These are phyloP conservation scores for Cystobasidium ongulense DNA, from an alignment of 768 basidiomycete species.

Conservation along the genomic window DNA sequence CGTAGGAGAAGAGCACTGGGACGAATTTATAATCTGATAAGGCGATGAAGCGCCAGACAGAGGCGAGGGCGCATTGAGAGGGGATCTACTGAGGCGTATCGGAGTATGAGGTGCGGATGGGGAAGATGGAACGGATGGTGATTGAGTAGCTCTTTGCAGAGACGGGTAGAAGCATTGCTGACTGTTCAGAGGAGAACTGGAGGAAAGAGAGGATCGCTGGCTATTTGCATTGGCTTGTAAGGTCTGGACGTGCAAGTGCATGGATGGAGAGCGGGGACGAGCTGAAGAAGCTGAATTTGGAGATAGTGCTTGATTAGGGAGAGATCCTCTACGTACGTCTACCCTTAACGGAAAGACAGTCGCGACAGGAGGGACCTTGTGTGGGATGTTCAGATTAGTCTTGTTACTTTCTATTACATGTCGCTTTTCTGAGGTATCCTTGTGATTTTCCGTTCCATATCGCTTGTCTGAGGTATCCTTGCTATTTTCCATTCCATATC, in stretches of 20 bases:
- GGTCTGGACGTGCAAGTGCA: background rate
- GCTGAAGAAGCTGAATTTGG: background rate
- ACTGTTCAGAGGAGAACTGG: too few relatives aligned
- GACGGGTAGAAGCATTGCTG: too few relatives aligned
- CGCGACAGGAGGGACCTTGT: background rate
- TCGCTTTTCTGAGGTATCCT: background rate
- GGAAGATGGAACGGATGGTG: background rate
- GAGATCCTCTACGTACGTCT: background rate
- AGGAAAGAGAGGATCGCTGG: too few relatives aligned
- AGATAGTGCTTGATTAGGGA: background rate
- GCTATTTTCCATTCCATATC: background rate
- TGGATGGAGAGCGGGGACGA: background rate
- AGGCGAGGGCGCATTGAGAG: background rate
- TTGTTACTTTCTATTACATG: background rate
- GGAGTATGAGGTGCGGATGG: background rate
- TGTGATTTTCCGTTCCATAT: background rate
- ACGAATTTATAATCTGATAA: slow-evolving; percentile 1
- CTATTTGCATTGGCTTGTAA: background rate
- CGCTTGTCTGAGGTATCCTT: background rate
- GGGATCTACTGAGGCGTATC: background rate
- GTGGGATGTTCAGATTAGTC: background rate
- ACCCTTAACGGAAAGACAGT: background rate
- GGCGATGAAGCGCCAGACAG: background rate
- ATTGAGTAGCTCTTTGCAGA: too few relatives aligned
- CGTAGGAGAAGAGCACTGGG: background rate